phyloP scores from a whole-genome alignment of 2,329 filamentous ascomycete species.

The Fusarium nanum region DNA sequence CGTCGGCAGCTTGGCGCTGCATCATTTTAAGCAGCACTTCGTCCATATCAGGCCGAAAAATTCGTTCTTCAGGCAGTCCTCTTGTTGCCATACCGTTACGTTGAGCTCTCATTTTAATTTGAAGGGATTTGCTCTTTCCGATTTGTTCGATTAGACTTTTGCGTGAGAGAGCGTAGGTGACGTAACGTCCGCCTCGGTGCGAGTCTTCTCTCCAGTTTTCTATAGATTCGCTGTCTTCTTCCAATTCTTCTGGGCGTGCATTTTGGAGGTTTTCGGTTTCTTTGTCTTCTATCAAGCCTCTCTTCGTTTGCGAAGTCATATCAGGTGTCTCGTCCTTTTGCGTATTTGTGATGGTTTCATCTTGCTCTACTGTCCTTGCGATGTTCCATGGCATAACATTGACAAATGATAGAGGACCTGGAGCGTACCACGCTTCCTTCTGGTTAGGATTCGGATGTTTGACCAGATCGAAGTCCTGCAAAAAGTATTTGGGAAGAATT shows the following conservation, averaged over 20 bases:
- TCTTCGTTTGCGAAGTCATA: neutral
- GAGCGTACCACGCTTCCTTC: slow-evolving; percentile 66
- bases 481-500: slow-evolving; percentile 69
- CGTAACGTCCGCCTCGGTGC: slow-evolving; percentile 22
- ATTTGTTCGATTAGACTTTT: slow-evolving; percentile 48
- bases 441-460: slow-evolving; percentile 67
- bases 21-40: slow-evolving; percentile 62
- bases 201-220: neutral
- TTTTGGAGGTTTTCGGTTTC: neutral
- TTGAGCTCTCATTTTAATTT: slow-evolving; percentile 27
- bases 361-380: neutral
- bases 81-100: slow-evolving; percentile 47
- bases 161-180: slow-evolving; percentile 46
- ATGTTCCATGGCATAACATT: slow-evolving; percentile 35
- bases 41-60: slow-evolving; percentile 66
- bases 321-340: neutral
- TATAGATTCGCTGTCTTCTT: neutral
- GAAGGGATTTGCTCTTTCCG: neutral
- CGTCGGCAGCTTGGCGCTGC: slow-evolving; percentile 59
- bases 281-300: neutral
- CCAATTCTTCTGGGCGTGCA: neutral
- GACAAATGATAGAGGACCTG: slow-evolving; percentile 54
- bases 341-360: neutral
- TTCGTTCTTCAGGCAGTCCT: neutral
- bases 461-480: slow-evolving; percentile 70